Evolutionary conservation across 2,329 filamentous ascomycete genomes (phyloP).

Genomic region (Pseudogymnoascus sp.): DNA sequence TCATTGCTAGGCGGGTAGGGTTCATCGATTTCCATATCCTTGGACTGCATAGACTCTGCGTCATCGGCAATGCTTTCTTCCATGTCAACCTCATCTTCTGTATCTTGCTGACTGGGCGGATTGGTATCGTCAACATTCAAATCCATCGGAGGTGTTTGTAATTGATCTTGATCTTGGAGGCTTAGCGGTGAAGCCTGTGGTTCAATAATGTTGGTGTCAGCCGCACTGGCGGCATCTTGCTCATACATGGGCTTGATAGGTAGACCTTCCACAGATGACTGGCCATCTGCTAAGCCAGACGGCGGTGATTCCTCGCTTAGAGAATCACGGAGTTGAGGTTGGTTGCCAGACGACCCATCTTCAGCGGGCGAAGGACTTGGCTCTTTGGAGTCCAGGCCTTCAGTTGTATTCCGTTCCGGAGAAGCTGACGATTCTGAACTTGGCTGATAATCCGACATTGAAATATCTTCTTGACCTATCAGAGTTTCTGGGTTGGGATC

Average conservation of each 20-base stretch:
- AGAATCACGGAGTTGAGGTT: not conserved
- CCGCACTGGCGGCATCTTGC: not conserved
- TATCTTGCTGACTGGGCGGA: constrained; percentile 10
- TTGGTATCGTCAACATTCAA: not conserved
- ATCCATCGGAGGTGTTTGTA: not conserved
- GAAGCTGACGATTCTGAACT: not conserved
- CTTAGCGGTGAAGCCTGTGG: not conserved
- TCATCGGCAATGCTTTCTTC: constrained; percentile 6
- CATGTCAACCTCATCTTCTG: constrained; percentile 12
- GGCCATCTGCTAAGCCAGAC: not conserved
- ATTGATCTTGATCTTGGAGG: not conserved
- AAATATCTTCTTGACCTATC: not conserved
- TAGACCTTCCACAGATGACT: not conserved
- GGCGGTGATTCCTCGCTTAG: not conserved
- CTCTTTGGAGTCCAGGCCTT: not conserved
- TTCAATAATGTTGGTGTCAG: not conserved
- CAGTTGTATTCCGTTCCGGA: not conserved
- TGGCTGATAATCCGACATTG: not conserved
- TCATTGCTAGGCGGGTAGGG: not conserved
- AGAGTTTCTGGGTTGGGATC: not conserved
- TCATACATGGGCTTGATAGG: not conserved
- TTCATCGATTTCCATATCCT: constrained; percentile 4
- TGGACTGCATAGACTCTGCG: not conserved
- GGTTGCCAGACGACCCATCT: not conserved
- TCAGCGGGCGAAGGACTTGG: not conserved